Conservation (phyloP, 2,329 filamentous ascomycete genomes). For the Fusarium anguioides region DNA sequence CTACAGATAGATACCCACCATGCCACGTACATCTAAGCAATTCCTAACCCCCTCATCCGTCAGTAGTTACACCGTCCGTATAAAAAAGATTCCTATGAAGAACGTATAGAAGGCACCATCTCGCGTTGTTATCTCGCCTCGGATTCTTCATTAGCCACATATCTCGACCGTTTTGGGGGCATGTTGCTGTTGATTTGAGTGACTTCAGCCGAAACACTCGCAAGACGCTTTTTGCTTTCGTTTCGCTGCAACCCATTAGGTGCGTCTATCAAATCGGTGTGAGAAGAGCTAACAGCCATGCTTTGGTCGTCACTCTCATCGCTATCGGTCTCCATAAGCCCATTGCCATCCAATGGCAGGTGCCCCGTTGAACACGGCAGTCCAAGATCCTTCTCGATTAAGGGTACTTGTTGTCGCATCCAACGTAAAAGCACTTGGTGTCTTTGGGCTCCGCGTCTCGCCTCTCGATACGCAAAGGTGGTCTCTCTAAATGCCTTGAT, state of each 20-base stretch:
- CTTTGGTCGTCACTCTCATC: slow-evolving; percentile 16
- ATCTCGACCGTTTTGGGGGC: slow-evolving; percentile 18
- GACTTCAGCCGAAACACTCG: slow-evolving; percentile 9
- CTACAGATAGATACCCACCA: neutral
- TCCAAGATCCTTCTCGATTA: slow-evolving; percentile 32
- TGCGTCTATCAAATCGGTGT: neutral
- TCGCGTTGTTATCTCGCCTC: neutral
- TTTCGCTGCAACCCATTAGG: neutral
- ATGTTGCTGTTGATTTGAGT: neutral
- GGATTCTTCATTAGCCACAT: neutral
- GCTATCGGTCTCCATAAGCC: neutral
- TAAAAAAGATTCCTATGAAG: neutral
- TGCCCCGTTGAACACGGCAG: slow-evolving; percentile 2
- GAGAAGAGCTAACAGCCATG: neutral
- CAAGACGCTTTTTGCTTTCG: slow-evolving; percentile 28
- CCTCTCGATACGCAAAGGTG: slow-evolving; percentile 26
- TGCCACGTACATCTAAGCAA: slow-evolving; percentile 26
- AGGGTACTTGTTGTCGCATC: slow-evolving; percentile 29
- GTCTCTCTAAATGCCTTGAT: slow-evolving; percentile 12
- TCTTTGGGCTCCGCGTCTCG: slow-evolving; percentile 21
- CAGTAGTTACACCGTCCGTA: neutral
- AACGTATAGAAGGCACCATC: neutral
- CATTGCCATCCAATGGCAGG: neutral
- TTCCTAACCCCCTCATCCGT: neutral
- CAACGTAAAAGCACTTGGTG: slow-evolving; percentile 38